Conservation (phyloP, 305 asterid species). For the Lippia alba region DNA sequence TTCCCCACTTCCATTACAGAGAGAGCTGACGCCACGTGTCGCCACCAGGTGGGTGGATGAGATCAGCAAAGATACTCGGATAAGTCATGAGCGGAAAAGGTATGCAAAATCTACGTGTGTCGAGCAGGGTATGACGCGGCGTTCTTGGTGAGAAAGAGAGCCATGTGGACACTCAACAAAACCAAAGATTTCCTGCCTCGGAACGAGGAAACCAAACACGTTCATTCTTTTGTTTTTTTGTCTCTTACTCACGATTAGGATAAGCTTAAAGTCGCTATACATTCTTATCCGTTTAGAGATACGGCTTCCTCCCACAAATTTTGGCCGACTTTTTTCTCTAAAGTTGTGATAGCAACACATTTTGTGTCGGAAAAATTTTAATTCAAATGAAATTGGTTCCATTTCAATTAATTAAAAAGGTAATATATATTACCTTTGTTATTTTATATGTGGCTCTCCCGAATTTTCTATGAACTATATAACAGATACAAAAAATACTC, state of each 20-base stretch:
- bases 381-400: too few species aligned
- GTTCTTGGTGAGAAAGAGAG: constrained; percentile 47
- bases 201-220: constrained; percentile 51
- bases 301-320: constrained; percentile 10
- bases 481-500: too few species aligned
- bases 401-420: too few species aligned
- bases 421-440: too few species aligned
- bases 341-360: neutral
- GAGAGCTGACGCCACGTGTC: constrained; percentile 40
- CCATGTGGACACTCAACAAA: constrained; percentile 40
- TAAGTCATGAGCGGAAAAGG: constrained; percentile 38
- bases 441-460: too few species aligned
- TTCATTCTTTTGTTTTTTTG: constrained; percentile 5
- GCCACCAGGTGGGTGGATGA: constrained; percentile 30
- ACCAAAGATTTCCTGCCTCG: constrained; percentile 39
- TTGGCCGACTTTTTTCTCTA: neutral
- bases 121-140: constrained; percentile 39
- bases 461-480: too few species aligned
- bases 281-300: constrained; percentile 36
- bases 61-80: constrained; percentile 41
- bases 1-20: too few species aligned
- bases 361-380: too few species aligned
- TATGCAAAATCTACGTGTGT: constrained; percentile 28
- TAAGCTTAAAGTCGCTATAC: constrained; percentile 46
- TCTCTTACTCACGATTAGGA: constrained; percentile 37